Evolutionary conservation across 2,329 filamentous ascomycete species (phyloP), one percentile per base, ranked within the genome.

Genomic region (Neonectria neomacrospora): DNA sequence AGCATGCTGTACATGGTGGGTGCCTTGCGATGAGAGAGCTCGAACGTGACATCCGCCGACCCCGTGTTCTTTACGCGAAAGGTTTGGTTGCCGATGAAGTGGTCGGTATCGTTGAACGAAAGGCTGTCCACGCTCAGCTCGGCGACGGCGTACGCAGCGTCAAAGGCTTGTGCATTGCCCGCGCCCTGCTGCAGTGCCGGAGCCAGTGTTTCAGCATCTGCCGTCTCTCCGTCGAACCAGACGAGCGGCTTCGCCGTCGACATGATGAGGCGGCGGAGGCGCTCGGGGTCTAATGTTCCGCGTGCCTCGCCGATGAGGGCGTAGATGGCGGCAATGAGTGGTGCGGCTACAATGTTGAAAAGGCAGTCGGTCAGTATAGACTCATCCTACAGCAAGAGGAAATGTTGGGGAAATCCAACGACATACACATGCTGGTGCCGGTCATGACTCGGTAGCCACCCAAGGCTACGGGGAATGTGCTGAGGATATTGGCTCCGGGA

Each of bases 371-470:
- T 39, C 37, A 39, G n/a, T 39, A 39, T 6, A 10, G 37, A n/a
- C 2, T 5, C 37, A 6, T 9, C n/a, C 3, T 9, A 10, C 30
- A 32, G 10, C 12, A 3, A 39, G 6, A 18, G n/a, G 9, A 39
- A 2, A n/a, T 3, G 16, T 11, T 5, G 12, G 30, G 11, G 16
- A 7, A 3, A 5, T n/a, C 5, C 3, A 8, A 2, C 2, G n/a
- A 41, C 37, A 18, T 41, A 41, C 37, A 41, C 51, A 61, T 61
- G 2, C 50, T 55, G 1, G 58, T 61, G 0, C 58, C 58, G 14
- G 58, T 48, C 9, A 39, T 1, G 2, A 61, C 58, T 1, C 26
- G 50, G 5, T 55, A 61, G 1, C 52, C 28, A 3, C 58, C 58
- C 18, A 44, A 5, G 20, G 18, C 20, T 3, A 5, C 22, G 5